Base-by-base conservation (phyloP, 108 stramenopile genomes). In the Nitzschia sp. region DNA sequence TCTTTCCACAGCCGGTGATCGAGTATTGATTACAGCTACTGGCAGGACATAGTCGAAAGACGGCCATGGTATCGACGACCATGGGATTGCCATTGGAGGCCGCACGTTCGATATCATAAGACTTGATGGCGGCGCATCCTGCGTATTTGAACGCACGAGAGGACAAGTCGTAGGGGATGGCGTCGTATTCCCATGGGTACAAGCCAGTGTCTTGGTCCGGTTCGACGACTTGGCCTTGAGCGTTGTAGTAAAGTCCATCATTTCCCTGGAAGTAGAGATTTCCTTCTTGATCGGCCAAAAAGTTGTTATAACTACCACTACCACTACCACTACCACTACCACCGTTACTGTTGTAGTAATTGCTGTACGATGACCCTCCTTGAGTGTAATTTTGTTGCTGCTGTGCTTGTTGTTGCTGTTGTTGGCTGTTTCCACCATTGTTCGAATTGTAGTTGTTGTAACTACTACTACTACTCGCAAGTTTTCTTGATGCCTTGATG, bases 141-240 rank as follows among this genome's bases (percentile, higher is more conserved):
- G 87, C 78, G 80, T 86, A 93, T 66, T 87, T 86, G 82, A 93
- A 64, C 31, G 89, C 80, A 68, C 85, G 87, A 36, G 70, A 31
- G 30, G 79, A 63, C 28, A 93, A 69, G 57, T 93, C 85, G 47
- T 85, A 80, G 8, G 68, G 72, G 13, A 41, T 41, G 35, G 58
- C 77, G 13, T 41, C 38, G 38, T 41, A 41, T 41, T 41, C 38
- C 38, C 38, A 41, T 13, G 38, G 38, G 13, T 41, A 41, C 9
- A 41, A 13, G 38, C 38, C 38, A 41, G 6, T 9, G 6, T 41
- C 38, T n/a, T n/a, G n/a, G 38, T 41, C 13, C 9, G 38, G 38
- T 13, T 41, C 9, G 8, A 34, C 69, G 27, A 17, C 17, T 28
- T 9, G 17, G 3, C 35, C 30, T 3, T 65, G 13, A 16, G 29